Conservation (phyloP, 495 filamentous ascomycete species). For the Xylaria telfairii region DNA sequence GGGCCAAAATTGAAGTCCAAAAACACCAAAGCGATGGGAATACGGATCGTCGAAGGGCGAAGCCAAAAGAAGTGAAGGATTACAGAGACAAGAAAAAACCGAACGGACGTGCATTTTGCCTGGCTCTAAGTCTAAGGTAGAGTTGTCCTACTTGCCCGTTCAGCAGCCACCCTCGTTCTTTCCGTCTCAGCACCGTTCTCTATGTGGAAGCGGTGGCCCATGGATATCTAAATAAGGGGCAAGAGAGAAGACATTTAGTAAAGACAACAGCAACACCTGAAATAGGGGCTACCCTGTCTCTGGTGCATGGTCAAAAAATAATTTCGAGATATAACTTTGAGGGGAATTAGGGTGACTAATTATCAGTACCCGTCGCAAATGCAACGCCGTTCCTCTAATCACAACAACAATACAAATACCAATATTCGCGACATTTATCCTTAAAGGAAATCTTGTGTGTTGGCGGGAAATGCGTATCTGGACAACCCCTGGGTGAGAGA, state of each 20-base stretch:
- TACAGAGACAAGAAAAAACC: slow-evolving; percentile 1
- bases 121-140: neutral
- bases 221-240: neutral
- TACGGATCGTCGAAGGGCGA: slow-evolving; percentile 16
- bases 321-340: neutral
- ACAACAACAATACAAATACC: neutral
- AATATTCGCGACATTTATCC: neutral
- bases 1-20: slow-evolving; percentile 42
- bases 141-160: slow-evolving; percentile 1
- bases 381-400: neutral
- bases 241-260: neutral
- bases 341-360: neutral
- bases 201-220: neutral
- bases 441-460: neutral
- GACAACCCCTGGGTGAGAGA: neutral
- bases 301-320: neutral
- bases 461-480: neutral
- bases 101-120: neutral
- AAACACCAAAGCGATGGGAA: slow-evolving; percentile 35
- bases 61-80: slow-evolving; percentile 24
- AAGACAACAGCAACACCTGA: neutral
- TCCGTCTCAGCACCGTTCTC: neutral
- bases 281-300: neutral
- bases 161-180: neutral
- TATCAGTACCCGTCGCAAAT: neutral